Evolutionary conservation across 2,329 filamentous ascomycete genomes (phyloP), one percentile per base, ranked within the genome.

Genomic region (Talaromyces sp.): DNA sequence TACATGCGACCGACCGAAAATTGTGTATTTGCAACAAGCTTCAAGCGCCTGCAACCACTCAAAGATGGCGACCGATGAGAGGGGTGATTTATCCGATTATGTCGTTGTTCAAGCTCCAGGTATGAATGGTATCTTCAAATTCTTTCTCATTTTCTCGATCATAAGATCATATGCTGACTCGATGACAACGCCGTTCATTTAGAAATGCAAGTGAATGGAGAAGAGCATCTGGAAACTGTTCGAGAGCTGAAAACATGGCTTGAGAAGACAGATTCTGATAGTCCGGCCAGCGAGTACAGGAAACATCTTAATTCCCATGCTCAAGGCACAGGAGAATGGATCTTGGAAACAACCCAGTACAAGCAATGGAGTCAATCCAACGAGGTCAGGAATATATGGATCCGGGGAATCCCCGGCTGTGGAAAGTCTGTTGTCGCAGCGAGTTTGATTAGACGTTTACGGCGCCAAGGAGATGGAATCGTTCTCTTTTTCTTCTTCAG

Each of bases 361-460:
- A 49, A 32, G 9, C 27, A 48, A 35, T 64, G 58, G 61, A 37
- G 36, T n/a, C 24, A 56, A 10, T 32, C 20, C 2, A 36, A 35
- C 13, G 24, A 41, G 13, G n/a, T 44, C 10, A 53, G 57, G 16
- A 51, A 54, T 11, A 36, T 66, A 7, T 65, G 63, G 63, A 55
- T 66, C 39, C 55, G 58, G 46, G 64, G 50, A 16, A 58, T 65
- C 17, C 54, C 62, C 5, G 64, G 63, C 24, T 56, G 48, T 41
- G 63, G 64, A 13, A 66, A 66, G 53, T 60, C 56, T 14, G 63
- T 65, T 5, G 37, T 65, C 13, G 61, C 60, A 19, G 63, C 63
- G 7, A 51, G 46, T 30, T 36, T 63, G 13, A 51, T 61, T 27
- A 17, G 39, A 16, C 36, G 37, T 6, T 41, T 62, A 5, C 42